phyloP scores from a whole-genome alignment of 208 protist genomes.

The Acanthamoeba culbertsoni region DNA sequence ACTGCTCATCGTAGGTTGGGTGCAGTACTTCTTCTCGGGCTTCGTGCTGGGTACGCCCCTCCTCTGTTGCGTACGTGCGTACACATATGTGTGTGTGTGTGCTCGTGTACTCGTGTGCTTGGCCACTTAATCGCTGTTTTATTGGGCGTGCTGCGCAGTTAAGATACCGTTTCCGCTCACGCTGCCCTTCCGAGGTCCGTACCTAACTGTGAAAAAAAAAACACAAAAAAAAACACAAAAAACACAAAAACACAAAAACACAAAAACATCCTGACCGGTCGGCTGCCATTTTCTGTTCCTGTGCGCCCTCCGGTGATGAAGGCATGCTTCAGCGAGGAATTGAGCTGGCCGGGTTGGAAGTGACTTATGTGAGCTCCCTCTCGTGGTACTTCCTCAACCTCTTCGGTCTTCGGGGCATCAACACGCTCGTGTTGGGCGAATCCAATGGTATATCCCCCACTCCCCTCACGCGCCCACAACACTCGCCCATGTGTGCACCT shows the following conservation, averaged over 20 bases:
- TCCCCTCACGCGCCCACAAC: not conserved
- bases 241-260: too few species aligned
- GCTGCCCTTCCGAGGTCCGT: slow-evolving; percentile 88
- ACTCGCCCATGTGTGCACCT: not conserved
- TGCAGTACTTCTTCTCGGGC: slow-evolving; percentile 95
- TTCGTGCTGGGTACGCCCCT: slow-evolving; percentile 94
- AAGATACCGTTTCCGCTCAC: slow-evolving; percentile 93
- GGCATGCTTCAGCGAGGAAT: slow-evolving; percentile 95
- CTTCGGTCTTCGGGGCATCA: slow-evolving; percentile 92
- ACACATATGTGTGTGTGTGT: too few species aligned
- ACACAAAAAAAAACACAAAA: too few species aligned
- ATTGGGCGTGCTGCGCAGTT: not conserved
- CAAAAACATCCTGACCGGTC: too few species aligned
- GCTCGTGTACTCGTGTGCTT: too few species aligned
- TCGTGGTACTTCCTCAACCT: slow-evolving; percentile 95
- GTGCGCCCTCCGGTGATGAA: too few species aligned
- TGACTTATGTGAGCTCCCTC: slow-evolving; percentile 94
- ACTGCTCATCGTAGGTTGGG: slow-evolving; percentile 94
- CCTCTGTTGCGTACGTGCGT: not conserved
- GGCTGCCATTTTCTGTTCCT: not conserved
- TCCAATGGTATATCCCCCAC: slow-evolving; percentile 74
- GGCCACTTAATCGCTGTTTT: too few species aligned
- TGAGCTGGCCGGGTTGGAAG: slow-evolving; percentile 92
- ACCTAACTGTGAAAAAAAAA: too few species aligned
- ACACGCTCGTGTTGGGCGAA: slow-evolving; percentile 90